phyloP scores from a whole-genome alignment of 192 early-diverging fungal species.

The Backusella luteola region DNA sequence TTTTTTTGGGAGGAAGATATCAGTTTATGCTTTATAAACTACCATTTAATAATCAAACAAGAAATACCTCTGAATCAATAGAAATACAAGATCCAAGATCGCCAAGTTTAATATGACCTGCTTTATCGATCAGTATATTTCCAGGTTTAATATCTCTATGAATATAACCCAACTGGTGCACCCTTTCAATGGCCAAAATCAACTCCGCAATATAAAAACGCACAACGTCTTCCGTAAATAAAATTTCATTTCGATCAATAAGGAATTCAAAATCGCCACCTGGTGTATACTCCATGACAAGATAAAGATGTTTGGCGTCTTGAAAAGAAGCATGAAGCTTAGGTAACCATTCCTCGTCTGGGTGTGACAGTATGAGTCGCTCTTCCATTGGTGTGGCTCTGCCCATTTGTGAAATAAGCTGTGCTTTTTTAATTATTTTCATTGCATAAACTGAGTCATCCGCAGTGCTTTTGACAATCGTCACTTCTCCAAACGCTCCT shows the following conservation, averaged over 20 bases:
- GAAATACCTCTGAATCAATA: constrained; percentile 42
- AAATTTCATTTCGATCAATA: constrained; percentile 81
- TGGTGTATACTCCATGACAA: constrained; percentile 96
- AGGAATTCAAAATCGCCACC: constrained; percentile 95
- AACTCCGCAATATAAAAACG: constrained; percentile 90
- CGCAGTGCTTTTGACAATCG: constrained; percentile 69
- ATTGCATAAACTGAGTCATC: constrained; percentile 75
- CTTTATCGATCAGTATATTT: constrained; percentile 59
- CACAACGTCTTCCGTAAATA: constrained; percentile 72
- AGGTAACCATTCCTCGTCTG: constrained; percentile 64
- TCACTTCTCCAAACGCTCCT: constrained; percentile 10
- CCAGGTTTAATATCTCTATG: constrained; percentile 78
- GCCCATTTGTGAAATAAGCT: constrained; percentile 70
- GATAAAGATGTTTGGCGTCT: constrained; percentile 83
- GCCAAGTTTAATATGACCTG: constrained; percentile 62
- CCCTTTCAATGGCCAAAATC: constrained; percentile 71
- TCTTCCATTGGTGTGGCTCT: constrained; percentile 89
- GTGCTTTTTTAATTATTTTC: constrained; percentile 74
- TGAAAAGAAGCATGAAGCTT: constrained; percentile 77
- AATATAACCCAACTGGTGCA: constrained; percentile 87
- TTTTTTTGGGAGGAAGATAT: constrained; percentile 6
- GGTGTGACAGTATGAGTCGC: constrained; percentile 68
- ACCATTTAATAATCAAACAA: not conserved
- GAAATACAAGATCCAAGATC: constrained; percentile 78
- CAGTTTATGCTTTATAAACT: not conserved